Base-by-base conservation (phyloP, 2,329 filamentous ascomycete species). In the Tolypocladium paradoxum region DNA sequence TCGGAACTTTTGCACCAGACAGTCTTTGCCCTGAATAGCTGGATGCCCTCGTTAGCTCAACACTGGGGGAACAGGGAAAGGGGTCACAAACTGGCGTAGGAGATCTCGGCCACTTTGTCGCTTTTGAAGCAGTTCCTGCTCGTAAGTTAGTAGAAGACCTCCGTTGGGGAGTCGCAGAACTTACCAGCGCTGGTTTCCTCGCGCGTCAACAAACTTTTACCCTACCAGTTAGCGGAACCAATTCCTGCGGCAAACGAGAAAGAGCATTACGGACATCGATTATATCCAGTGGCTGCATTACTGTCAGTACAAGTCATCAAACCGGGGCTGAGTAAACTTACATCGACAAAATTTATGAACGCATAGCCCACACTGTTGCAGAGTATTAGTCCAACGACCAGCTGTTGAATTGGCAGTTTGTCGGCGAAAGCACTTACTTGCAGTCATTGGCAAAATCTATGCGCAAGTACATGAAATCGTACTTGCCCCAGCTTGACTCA, bases 381-480 rank as follows among this genome's bases (percentile, higher is more conserved):
- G 11, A 20, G 16, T n/a, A 29, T 57, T 47, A 60, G 45, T 35
- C 5, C 11, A 27, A 8, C 7, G 18, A 33, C 27, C 16, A 31
- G 9, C 18, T 33, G 16, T 29, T 18, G 18, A 64, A 45, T 3
- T 6, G 14, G 29, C 48, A 46, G 14, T 50, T 27, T 31, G 9
- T 53, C 12, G 38, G 14, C 16, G 6, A 22, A 4, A 2, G 27
- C 35, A 76, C 85, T 71, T 70, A 88, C 85, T 90, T 91, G 84
- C 87, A 90, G 57, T 89, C 83, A 61, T 90, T 89, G 52, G 82
- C 83, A 61, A 91, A 91, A 66, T 91, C 88, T 61, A 97, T 97
- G 38, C 93, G 85, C 51, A 97, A 73, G 67, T 99, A 99, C 76
- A 95, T 83, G 68, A 97, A 97, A 65, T 97, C 91, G 66, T 95